These are phyloP conservation scores for Alternaria sp. DNA, from an alignment of 2,329 filamentous ascomycete species.

Conservation along the genomic window DNA sequence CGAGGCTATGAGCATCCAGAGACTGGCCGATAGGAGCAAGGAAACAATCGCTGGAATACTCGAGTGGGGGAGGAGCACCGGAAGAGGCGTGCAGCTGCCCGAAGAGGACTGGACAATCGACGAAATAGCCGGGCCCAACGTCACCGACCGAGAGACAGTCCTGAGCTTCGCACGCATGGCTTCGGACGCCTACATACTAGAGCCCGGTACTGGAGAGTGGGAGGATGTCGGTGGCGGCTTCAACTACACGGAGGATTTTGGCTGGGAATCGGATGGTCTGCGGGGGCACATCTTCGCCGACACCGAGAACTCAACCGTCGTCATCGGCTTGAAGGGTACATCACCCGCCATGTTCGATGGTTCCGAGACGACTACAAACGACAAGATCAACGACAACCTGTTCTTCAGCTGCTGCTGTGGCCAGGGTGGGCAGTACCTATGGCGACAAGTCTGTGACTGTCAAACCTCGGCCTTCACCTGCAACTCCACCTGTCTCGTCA, in stretches of 20 bases:
- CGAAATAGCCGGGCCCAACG: slow-evolving; percentile 77
- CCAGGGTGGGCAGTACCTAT: slow-evolving; percentile 88
- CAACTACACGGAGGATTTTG: slow-evolving; percentile 88
- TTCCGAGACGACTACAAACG: slow-evolving; percentile 94
- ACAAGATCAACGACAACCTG: slow-evolving; percentile 97
- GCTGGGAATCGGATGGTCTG: slow-evolving; percentile 88
- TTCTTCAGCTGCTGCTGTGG: slow-evolving; percentile 98
- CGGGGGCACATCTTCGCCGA: slow-evolving; percentile 93
- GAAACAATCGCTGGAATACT: slow-evolving; percentile 81
- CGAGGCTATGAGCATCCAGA: slow-evolving; percentile 73
- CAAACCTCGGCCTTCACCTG: slow-evolving; percentile 86
- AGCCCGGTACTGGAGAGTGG: slow-evolving; percentile 79
- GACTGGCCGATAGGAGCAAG: slow-evolving; percentile 79
- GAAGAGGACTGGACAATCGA: slow-evolving; percentile 85
- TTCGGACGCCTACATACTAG: slow-evolving; percentile 84
- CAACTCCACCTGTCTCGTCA: slow-evolving; percentile 87
- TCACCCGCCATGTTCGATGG: slow-evolving; percentile 90
- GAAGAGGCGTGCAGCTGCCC: slow-evolving; percentile 72
- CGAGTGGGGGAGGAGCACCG: slow-evolving; percentile 72
- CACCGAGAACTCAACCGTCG: slow-evolving; percentile 81
- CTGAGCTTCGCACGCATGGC: slow-evolving; percentile 87
- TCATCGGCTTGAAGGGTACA: slow-evolving; percentile 93
- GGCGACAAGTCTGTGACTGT: slow-evolving; percentile 93
- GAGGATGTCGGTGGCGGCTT: slow-evolving; percentile 73
- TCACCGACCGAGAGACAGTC: slow-evolving; percentile 85